Evolutionary conservation across 768 basidiomycete species (phyloP), one percentile per base, ranked within the genome.

Genomic region (Gymnopilus junonius): DNA sequence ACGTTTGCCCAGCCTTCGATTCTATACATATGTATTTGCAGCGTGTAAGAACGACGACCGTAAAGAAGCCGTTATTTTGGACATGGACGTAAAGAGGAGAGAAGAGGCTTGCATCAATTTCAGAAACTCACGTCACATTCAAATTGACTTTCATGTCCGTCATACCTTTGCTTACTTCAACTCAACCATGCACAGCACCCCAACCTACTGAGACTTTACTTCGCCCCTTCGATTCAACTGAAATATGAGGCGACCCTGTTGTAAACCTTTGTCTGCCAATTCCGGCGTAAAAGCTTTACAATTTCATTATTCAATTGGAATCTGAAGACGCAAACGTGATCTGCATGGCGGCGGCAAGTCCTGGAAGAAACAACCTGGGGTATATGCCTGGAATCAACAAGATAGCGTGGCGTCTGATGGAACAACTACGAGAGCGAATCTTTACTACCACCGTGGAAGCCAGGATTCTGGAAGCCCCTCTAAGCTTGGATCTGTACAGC

Each of bases 401-500:
- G 48, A 32, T 32, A 51, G 27, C 48, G 32, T 51, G 29, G 48
- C 48, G 54, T 40, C 54, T 55, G 54, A 55, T 55, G 54, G 54
- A 55, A 55, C 39, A 55, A n/a, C 37, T 55, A 23, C 17, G 34
- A 40, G 54, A 55, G 39, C 35, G 54, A 40, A 55, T 37, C 35
- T 55, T 39, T 20, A 55, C n/a, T n/a, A 55, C 15, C 35, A 39
- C 6, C 35, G 35, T 39, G 35, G 54, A 39, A 55, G 35, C 35
- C 34, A 27, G 15, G 54, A 25, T 55, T 55, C 54, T 55, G 54
- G 54, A 55, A 55, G 54, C 54, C 35, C 35, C 27, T 37, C 35
- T 39, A 39, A 55, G 54, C 54, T 55, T 55, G 35, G 54, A 35
- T 55, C 37, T 55, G 8, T 55, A 32, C 48, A 51, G 54, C 54